phyloP scores from a whole-genome alignment of 805 yeast genomes.

The Starmerella stellata region DNA sequence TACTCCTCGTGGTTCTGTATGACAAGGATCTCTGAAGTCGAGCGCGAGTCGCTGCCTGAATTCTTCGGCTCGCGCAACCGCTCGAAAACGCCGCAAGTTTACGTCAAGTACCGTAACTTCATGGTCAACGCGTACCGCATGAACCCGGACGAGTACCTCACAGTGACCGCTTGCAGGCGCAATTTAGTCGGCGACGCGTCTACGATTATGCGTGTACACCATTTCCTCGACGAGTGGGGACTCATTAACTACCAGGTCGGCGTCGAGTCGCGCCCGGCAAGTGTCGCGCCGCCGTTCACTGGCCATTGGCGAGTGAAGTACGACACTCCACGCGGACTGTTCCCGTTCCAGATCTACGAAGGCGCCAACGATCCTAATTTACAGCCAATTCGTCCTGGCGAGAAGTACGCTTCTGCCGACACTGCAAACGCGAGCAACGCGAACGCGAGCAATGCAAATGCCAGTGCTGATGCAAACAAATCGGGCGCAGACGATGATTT shows the following conservation, averaged over 20 bases:
- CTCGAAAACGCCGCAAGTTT: slow-evolving; percentile 68
- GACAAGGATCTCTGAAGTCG: slow-evolving; percentile 55
- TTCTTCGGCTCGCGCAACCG: slow-evolving; percentile 45
- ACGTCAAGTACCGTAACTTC: slow-evolving; percentile 68
- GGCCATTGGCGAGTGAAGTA: slow-evolving; percentile 60
- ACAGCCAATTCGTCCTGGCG: slow-evolving; percentile 10
- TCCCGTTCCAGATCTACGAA: slow-evolving; percentile 74
- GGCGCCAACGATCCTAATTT: slow-evolving; percentile 33
- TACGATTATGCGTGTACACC: slow-evolving; percentile 65
- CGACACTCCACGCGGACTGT: slow-evolving; percentile 83
- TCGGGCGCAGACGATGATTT: background rate
- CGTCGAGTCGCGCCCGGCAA: slow-evolving; percentile 46
- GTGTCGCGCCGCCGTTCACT: slow-evolving; percentile 53
- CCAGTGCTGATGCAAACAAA: background rate
- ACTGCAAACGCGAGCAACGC: background rate
- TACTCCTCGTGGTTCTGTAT: slow-evolving; percentile 74
- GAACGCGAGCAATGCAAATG: background rate
- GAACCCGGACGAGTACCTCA: slow-evolving; percentile 75
- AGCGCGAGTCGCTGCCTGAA: slow-evolving; percentile 70
- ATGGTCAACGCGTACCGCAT: slow-evolving; percentile 74
- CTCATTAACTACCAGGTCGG: slow-evolving; percentile 81
- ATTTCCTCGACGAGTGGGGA: slow-evolving; percentile 81
- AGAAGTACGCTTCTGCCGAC: background rate
- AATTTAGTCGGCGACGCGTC: slow-evolving; percentile 85
- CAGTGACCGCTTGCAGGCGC: slow-evolving; percentile 80